A percentile compares a stretch with the other conserved stretches of the same genome.
phyloP scores from a whole-genome alignment of 148 eudicot species.

The Polygonum maritimum region DNA sequence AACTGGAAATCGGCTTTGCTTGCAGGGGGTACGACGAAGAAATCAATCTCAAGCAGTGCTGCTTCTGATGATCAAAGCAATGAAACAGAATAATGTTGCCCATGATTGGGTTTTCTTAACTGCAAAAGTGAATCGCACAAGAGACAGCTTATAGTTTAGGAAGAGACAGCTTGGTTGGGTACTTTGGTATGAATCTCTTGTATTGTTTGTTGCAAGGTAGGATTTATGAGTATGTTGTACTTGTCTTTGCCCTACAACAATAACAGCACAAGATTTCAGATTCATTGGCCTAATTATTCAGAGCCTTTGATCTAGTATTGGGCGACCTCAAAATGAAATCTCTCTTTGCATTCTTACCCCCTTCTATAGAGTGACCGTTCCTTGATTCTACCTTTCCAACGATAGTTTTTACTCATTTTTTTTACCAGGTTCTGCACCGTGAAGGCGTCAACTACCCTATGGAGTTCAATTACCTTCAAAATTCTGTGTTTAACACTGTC shows the following conservation, averaged over 20 bases:
- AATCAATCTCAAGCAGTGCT: background rate
- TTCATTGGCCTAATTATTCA: background rate
- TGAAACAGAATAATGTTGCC: background rate
- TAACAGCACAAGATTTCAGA: too few relatives aligned
- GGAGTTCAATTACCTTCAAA: too few relatives aligned
- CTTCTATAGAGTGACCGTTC: too few relatives aligned
- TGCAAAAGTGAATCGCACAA: background rate
- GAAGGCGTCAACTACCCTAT: too few relatives aligned
- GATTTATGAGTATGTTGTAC: background rate
- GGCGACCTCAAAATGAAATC: too few relatives aligned
- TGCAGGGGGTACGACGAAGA: constrained; percentile 4
- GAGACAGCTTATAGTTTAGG: background rate
- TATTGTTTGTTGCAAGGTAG: background rate
- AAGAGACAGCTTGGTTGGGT: background rate
- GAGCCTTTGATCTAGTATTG: background rate
- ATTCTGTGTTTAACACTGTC: too few relatives aligned
- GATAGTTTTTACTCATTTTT: too few relatives aligned
- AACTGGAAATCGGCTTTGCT: background rate
- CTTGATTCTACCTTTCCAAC: too few relatives aligned
- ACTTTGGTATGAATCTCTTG: too few relatives aligned
- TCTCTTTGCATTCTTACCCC: too few relatives aligned
- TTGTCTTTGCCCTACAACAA: too few relatives aligned
- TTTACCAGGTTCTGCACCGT: too few relatives aligned
- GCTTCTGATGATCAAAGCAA: background rate
- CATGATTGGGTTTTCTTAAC: background rate